These are phyloP conservation scores for Penicillium paradoxum DNA, from an alignment of 495 filamentous ascomycete species.

Conservation along the genomic window DNA sequence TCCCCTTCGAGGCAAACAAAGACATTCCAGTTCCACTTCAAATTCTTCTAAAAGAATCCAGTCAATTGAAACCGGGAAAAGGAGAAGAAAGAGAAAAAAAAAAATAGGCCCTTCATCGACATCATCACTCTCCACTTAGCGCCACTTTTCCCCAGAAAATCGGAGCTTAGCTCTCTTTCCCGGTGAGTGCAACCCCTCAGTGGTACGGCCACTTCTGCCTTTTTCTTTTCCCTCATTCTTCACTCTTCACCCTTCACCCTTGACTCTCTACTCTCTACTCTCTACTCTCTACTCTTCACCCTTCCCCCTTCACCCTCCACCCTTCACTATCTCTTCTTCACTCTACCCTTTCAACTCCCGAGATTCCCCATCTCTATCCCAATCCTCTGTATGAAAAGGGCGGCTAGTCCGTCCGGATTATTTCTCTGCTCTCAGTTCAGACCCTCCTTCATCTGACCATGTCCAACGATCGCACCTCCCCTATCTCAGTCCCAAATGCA, in stretches of 20 bases:
- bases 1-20: no score
- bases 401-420: conserved; percentile 28
- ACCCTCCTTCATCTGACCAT: conserved; percentile 25
- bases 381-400: conserved; percentile 22
- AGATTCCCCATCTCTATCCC: conserved; percentile 2
- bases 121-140: conserved; percentile 10
- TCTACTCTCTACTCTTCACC: conserved; percentile 5
- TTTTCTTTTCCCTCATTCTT: not conserved
- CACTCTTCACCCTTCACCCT: no score
- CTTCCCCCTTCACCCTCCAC: not conserved
- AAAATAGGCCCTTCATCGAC: no score
- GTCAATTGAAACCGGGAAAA: no score
- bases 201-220: not conserved
- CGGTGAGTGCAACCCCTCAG: not conserved
- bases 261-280: conserved; percentile 1
- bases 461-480: conserved; percentile 47
- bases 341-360: not conserved
- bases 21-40: no score
- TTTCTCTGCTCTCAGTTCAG: conserved; percentile 8
- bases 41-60: no score
- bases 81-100: not conserved
- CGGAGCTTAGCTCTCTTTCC: not conserved
- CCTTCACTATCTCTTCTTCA: not conserved
- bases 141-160: conserved; percentile 11
- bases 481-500: conserved; percentile 41